Evolutionary conservation across 1,139 yeast species (phyloP), one percentile per base, ranked within the genome.

Genomic region (Taiozyma sp.): DNA sequence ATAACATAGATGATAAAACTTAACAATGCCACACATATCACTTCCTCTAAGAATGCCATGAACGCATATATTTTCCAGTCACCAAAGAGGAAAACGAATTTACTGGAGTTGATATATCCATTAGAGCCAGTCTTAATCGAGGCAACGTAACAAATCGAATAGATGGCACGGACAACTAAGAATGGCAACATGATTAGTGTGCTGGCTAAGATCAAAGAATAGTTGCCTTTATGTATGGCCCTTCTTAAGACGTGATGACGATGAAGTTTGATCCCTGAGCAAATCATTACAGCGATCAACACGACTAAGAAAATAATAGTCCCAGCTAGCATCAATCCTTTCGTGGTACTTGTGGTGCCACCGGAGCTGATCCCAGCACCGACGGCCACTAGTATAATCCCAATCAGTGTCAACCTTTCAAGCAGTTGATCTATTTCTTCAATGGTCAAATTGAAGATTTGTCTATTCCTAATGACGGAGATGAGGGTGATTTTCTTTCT

Each of bases 11-110:
- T 21, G 10, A 40, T 24, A 21, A 40, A 16, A 14, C 26, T 24
- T 26, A 40, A 24, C 5, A 40, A 7, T 1, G 43, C 43, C 30
- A 47, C 56, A n/a, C 28, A 50, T 8, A 46, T 47, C 6, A 50
- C 53, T 6, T 47, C 55, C 7, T 42, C 55, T 13, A 40, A 13
- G 19, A 40, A 40, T 14, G 29, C 42, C 28, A 24, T 40, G 14
- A 40, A 40, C 8, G 14, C 42, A 24, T 40, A 40, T 2, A 40
- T 40, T 16, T 40, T 40, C 42, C 42, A 40, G 22, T 40, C 42
- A 14, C 42, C 42, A 40, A 40, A 40, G 14, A 40, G 42, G 42
- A 40, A 40, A 40, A 29, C 13, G 14, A 22, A 40, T 11, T 14
- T 40, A 24, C 42, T 40, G 3, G 16, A 6, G 19, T 40, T 40